Evolutionary conservation across 2,329 filamentous ascomycete species (phyloP), one percentile per base, ranked within the genome.

Genomic region (Fusarium armeniacum): DNA sequence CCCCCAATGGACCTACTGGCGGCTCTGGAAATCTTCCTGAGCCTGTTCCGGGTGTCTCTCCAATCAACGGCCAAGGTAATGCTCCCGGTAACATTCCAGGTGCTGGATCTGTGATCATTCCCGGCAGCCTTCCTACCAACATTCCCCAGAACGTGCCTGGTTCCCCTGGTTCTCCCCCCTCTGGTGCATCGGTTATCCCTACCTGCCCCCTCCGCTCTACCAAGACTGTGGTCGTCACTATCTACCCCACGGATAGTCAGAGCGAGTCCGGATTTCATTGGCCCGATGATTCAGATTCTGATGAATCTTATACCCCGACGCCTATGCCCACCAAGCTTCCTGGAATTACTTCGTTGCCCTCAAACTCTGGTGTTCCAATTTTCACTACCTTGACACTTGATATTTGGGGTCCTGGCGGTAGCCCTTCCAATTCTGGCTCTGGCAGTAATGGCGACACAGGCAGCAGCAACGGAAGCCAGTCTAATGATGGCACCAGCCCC

Each of bases 191-290:
- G 41, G 69, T 58, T n/a, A 30, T 71, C 41, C 72, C 76, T 49
- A 83, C 79, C 26, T 86, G 85, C 69, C 76, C 79, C 64, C 62
- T 78, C 41, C 72, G 78, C 60, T 75, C 75, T 10, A 81, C 81
- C 36, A 80, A 78, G 36, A 86, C 84, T 40, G 79, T 86, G 64
- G 83, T 85, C 69, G 76, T 87, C 67, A 86, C 85, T 35, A 77
- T 85, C 51, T 78, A 78, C 54, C 79, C 81, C 16, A 75, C 76
- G 59, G 74, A 70, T 45, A 65, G 78, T 8, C 70, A 76, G 26
- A 73, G 47, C 11, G 58, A 73, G 49, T 69, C 68, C 47, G 57
- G 51, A 26, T 70, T 61, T 45, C 61, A 50, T 45, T 54, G 46
- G 58, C 56, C 66, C 38, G 58, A 63, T 52, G 70, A 63, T 43